These are phyloP conservation scores for Pyropia haitanensis DNA, from an alignment of 23 red algal genomes.

Conservation along the genomic window DNA sequence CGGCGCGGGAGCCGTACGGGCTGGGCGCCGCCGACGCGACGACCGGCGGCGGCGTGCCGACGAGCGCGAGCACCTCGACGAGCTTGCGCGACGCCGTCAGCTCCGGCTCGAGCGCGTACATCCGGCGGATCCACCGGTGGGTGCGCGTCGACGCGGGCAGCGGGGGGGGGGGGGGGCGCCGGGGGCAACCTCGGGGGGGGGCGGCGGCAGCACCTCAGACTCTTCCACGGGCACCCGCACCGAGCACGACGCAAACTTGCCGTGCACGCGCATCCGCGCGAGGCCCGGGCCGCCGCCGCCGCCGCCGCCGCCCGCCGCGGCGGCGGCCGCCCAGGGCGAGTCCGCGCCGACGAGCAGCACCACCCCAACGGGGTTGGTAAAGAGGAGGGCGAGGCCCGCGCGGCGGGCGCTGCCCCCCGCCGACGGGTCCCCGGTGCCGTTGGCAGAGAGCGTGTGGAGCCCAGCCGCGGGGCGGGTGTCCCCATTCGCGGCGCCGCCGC, in stretches of 20 bases:
- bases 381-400: too few species aligned
- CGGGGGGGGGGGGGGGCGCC: too few species aligned
- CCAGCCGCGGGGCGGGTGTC: background rate
- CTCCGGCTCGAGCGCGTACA: slow-evolving; percentile 15
- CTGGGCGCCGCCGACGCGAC: slow-evolving; percentile 14
- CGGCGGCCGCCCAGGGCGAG: background rate
- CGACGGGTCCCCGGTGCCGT: too few species aligned
- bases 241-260: slow-evolving; percentile 13
- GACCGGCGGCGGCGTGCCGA: slow-evolving; percentile 26
- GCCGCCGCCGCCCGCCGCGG: background rate
- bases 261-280: slow-evolving; percentile 24
- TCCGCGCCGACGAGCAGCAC: too few species aligned
- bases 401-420: too few species aligned
- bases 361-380: too few species aligned
- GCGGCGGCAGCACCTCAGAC: slow-evolving; percentile 7
- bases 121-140: slow-evolving; percentile 21
- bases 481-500: background rate
- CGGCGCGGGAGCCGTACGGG: slow-evolving; percentile 23
- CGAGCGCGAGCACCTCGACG: slow-evolving; percentile 27
- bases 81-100: slow-evolving; percentile 23
- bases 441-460: too few species aligned
- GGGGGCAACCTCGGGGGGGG: background rate
- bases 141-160: background rate
- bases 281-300: background rate
- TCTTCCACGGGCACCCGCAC: slow-evolving; percentile 3